Evolutionary conservation across 306 rosid genomes (phyloP).

Genomic region (Bauhinia variegata): DNA sequence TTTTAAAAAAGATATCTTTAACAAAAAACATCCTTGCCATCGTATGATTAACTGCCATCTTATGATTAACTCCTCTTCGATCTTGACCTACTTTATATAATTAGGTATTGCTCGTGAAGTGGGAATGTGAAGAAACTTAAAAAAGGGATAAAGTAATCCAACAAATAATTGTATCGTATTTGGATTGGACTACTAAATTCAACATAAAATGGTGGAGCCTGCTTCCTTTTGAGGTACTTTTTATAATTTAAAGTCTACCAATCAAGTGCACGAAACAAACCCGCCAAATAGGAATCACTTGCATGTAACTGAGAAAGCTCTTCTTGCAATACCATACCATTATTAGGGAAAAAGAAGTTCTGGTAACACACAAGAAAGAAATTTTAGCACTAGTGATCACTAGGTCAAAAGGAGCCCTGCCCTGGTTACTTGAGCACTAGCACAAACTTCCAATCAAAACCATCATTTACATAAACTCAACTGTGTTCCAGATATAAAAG

Average conservation of each 20-base stretch:
- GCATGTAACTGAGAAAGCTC: too few relatives aligned
- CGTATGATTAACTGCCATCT: constrained; percentile 33
- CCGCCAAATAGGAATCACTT: too few relatives aligned
- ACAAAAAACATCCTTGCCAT: constrained; percentile 31
- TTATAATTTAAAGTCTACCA: constrained; percentile 15
- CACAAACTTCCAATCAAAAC: not conserved
- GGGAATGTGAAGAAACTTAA: constrained; percentile 39
- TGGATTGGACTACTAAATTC: not conserved
- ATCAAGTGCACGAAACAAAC: not conserved
- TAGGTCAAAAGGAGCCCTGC: too few relatives aligned
- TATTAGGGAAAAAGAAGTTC: too few relatives aligned
- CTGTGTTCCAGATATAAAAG: constrained; percentile 22
- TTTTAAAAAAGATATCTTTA: constrained; percentile 32
- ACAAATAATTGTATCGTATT: constrained; percentile 29
- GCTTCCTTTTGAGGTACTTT: constrained; percentile 39
- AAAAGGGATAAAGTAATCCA: constrained; percentile 39
- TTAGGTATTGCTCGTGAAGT: constrained; percentile 39
- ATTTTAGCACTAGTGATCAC: too few relatives aligned
- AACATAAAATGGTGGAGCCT: constrained; percentile 38
- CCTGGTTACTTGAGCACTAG: not conserved
- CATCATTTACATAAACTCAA: constrained; percentile 33
- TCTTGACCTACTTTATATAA: constrained; percentile 34
- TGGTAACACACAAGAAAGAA: too few relatives aligned
- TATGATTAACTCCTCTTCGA: constrained; percentile 28
- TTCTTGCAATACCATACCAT: too few relatives aligned